These are phyloP conservation scores for Elongisporangium senticosum DNA, from an alignment of 352 stramenopile species.

Conservation along the genomic window DNA sequence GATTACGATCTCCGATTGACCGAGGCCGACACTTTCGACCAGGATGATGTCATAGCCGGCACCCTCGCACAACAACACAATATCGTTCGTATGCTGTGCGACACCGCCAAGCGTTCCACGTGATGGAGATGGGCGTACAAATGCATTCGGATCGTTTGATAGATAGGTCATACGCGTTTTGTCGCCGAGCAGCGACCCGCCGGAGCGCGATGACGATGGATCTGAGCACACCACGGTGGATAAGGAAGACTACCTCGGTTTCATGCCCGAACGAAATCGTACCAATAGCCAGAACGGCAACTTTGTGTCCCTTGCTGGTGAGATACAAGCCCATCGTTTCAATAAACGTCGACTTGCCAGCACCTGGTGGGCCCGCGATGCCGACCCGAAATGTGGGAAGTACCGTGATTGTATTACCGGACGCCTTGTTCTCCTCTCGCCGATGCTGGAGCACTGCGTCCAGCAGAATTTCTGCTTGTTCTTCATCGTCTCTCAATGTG, in stretches of 20 bases:
- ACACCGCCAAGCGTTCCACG: constrained; percentile 75
- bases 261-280: constrained; percentile 1
- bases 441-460: constrained; percentile 72
- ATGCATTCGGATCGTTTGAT: constrained; percentile 87
- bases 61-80: constrained; percentile 92
- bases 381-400: constrained; percentile 82
- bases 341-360: constrained; percentile 97
- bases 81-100: constrained; percentile 83
- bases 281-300: constrained; percentile 93
- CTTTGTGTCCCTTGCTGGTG: constrained; percentile 70
- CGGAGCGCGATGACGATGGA: constrained; percentile 92
- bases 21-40: constrained; percentile 97
- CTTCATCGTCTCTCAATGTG: constrained; percentile 54
- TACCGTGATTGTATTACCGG: constrained; percentile 3
- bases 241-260: background rate
- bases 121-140: constrained; percentile 90
- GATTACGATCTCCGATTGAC: constrained; percentile 97
- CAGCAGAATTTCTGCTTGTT: constrained; percentile 84
- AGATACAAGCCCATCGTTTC: constrained; percentile 92
- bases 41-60: constrained; percentile 94
- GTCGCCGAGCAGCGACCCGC: constrained; percentile 97
- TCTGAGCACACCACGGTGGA: constrained; percentile 38
- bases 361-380: constrained; percentile 90
- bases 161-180: constrained; percentile 97
- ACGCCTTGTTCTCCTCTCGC: constrained; percentile 25